A percentile compares a stretch with the other conserved stretches of the same genome.
phyloP scores from a whole-genome alignment of 1,284 basidiomycete genomes.

The Omphalotus olearius region DNA sequence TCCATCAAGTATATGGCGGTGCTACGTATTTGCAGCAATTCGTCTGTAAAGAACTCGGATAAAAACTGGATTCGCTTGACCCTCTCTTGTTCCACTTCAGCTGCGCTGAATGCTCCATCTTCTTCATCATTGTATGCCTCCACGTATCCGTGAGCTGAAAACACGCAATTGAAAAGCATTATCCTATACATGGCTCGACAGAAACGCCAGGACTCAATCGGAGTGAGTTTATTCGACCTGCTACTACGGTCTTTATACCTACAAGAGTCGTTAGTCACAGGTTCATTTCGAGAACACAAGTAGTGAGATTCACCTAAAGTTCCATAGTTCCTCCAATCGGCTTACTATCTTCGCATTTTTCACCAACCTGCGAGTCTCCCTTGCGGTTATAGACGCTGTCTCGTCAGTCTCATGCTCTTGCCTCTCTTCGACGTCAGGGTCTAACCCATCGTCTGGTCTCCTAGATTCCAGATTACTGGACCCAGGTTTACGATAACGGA shows the following conservation, averaged over 20 bases:
- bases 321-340: constrained; percentile 30
- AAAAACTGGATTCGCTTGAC: constrained; percentile 19
- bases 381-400: not conserved
- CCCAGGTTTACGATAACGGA: constrained; percentile 15
- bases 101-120: constrained; percentile 13
- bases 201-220: constrained; percentile 29
- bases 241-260: constrained; percentile 29
- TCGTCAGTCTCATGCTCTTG: not conserved
- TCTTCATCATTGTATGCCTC: constrained; percentile 9
- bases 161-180: constrained; percentile 23
- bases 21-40: constrained; percentile 25
- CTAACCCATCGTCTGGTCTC: not conserved
- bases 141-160: constrained; percentile 10
- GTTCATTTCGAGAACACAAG: not conserved
- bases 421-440: not conserved
- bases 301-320: constrained; percentile 23
- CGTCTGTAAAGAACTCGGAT: constrained; percentile 19
- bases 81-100: constrained; percentile 5
- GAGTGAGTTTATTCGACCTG: constrained; percentile 22
- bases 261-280: not conserved
- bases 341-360: constrained; percentile 21
- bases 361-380: constrained; percentile 1
- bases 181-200: constrained; percentile 28
- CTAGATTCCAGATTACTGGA: too few relatives aligned
- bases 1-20: constrained; percentile 23